Evolutionary conservation across 1,284 basidiomycete species (phyloP).

Genomic region (Cutaneotrichosporon dermatis): DNA sequence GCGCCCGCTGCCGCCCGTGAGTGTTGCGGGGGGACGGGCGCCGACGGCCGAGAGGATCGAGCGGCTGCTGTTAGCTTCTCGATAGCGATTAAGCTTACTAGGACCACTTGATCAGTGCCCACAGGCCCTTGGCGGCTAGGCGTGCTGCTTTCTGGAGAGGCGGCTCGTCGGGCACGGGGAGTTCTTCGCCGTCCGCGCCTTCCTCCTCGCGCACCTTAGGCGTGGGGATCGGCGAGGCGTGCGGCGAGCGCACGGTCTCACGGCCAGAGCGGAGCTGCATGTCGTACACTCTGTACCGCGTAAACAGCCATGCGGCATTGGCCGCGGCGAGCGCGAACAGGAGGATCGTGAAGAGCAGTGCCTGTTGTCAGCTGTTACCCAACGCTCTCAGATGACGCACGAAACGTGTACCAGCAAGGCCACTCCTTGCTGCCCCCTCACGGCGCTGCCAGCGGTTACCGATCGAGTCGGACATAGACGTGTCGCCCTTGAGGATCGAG

Average conservation of each 20-base stretch:
- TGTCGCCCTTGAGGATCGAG: slow-evolving; percentile 12
- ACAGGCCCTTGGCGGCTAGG: slow-evolving; percentile 1
- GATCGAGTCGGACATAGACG: slow-evolving; percentile 16
- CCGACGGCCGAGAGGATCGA: slow-evolving; percentile 33
- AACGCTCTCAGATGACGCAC: too few relatives aligned
- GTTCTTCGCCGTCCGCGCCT: not conserved
- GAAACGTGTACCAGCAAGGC: slow-evolving; percentile 26
- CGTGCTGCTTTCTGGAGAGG: not conserved
- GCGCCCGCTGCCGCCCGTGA: not conserved
- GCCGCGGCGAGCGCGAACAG: slow-evolving; percentile 29
- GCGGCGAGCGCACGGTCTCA: slow-evolving; percentile 33
- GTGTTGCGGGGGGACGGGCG: slow-evolving; percentile 8
- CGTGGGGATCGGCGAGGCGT: slow-evolving; percentile 36
- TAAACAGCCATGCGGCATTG: slow-evolving; percentile 43
- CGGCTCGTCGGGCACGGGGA: not conserved
- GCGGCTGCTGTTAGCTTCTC: slow-evolving; percentile 18
- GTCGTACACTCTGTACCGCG: slow-evolving; percentile 40
- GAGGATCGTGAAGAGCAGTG: slow-evolving; percentile 27
- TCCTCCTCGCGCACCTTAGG: slow-evolving; percentile 10
- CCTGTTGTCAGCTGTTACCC: slow-evolving; percentile 21
- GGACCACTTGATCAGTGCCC: slow-evolving; percentile 23
- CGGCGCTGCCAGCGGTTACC: slow-evolving; percentile 37
- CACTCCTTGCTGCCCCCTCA: slow-evolving; percentile 15
- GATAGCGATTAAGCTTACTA: slow-evolving; percentile 21
- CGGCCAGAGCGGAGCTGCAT: slow-evolving; percentile 40